phyloP scores from a whole-genome alignment of 1,284 basidiomycete genomes.

The Gomphus sp. region DNA sequence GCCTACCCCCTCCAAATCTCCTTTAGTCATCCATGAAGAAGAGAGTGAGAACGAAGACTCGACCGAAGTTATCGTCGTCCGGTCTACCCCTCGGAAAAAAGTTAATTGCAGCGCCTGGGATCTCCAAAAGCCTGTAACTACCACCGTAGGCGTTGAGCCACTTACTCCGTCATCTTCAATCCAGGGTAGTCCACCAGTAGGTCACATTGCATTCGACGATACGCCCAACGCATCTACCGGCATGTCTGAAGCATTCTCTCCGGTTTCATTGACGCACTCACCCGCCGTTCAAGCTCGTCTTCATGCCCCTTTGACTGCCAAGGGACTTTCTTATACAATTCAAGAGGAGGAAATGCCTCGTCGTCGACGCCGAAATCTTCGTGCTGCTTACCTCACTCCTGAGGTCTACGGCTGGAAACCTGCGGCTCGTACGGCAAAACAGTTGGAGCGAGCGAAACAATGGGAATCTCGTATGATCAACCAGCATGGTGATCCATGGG shows the following conservation, averaged over 20 bases:
- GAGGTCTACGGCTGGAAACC: slow-evolving; percentile 4
- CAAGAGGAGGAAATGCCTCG: not conserved
- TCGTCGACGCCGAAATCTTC: slow-evolving; percentile 5
- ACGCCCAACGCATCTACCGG: slow-evolving; percentile 5
- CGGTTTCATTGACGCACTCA: not conserved
- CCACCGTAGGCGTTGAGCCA: not conserved
- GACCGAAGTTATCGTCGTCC: not conserved
- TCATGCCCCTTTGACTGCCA: not conserved
- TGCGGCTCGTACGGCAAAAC: not conserved
- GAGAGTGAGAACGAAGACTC: not conserved
- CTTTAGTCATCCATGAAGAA: not conserved
- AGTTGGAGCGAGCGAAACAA: not conserved
- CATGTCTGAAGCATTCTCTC: not conserved
- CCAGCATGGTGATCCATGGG: slow-evolving; percentile 9
- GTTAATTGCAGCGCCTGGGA: not conserved
- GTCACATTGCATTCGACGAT: not conserved
- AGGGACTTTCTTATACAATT: not conserved
- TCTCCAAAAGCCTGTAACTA: not conserved
- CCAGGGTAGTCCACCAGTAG: not conserved
- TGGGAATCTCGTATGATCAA: slow-evolving; percentile 5
- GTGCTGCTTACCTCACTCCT: slow-evolving; percentile 6
- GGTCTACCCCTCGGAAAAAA: not conserved
- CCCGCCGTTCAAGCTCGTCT: not conserved
- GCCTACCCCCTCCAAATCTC: no score
- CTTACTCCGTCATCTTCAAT: not conserved